phyloP scores from a whole-genome alignment of 495 filamentous ascomycete species.

The Pyronema omphalodes region DNA sequence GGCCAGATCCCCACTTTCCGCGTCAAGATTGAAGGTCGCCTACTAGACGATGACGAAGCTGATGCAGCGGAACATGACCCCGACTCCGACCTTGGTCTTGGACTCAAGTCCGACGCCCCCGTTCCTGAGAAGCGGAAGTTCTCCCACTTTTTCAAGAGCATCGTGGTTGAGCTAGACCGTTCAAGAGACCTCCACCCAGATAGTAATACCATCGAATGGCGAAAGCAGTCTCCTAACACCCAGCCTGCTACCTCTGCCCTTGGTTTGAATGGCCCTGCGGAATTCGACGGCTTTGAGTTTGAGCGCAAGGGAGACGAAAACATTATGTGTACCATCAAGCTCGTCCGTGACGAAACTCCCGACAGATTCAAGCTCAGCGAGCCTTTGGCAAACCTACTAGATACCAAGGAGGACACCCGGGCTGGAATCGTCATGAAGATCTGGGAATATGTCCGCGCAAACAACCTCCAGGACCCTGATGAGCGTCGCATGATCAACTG shows the following conservation, averaged over 20 bases:
- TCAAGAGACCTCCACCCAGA: slow-evolving; percentile 27
- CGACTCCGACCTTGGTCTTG: slow-evolving; percentile 25
- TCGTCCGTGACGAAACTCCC: slow-evolving; percentile 66
- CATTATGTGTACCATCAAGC: slow-evolving; percentile 72
- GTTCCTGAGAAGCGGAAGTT: slow-evolving; percentile 39
- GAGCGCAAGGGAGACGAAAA: slow-evolving; percentile 85
- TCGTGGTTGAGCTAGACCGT: slow-evolving; percentile 74
- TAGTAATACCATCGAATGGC: slow-evolving; percentile 29
- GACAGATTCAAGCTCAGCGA: slow-evolving; percentile 66
- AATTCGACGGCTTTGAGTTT: slow-evolving; percentile 85
- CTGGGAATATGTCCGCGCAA: slow-evolving; percentile 84
- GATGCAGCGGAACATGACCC: slow-evolving; percentile 42
- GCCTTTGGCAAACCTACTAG: slow-evolving; percentile 65
- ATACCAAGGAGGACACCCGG: slow-evolving; percentile 69
- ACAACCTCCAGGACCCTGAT: slow-evolving; percentile 77
- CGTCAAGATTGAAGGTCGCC: slow-evolving; percentile 81
- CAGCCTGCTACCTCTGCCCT: slow-evolving; percentile 38
- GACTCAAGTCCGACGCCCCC: slow-evolving; percentile 23
- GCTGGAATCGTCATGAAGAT: slow-evolving; percentile 73
- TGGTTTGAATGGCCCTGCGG: slow-evolving; percentile 49
- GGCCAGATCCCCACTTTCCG: slow-evolving; percentile 57
- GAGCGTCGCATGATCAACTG: slow-evolving; percentile 83
- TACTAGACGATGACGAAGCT: slow-evolving; percentile 58
- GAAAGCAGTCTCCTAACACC: slow-evolving; percentile 30
- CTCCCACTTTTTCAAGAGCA: slow-evolving; percentile 88